Conservation (phyloP, 2,329 filamentous ascomycete genomes). For the Berkeleyomyces rouxiae region DNA sequence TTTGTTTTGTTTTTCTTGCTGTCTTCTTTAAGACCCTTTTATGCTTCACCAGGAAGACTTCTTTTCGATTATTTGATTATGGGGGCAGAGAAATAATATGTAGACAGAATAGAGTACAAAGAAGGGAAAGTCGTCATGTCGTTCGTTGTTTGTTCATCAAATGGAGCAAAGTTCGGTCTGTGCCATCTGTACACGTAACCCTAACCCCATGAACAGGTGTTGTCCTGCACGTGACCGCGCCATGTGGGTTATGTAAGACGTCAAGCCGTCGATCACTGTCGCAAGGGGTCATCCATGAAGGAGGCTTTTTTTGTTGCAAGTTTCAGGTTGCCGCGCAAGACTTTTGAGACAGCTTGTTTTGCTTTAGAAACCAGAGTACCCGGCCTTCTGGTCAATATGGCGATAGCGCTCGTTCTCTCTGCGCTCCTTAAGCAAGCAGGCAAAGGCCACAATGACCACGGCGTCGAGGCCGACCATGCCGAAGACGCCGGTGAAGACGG, state of each 20-base stretch:
- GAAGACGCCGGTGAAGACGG: conserved; percentile 65
- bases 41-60: background rate
- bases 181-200: background rate
- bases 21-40: background rate
- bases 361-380: conserved; percentile 31
- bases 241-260: background rate
- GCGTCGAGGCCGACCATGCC: conserved; percentile 59
- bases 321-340: background rate
- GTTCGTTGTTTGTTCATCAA: background rate
- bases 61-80: background rate
- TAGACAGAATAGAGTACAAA: conserved; percentile 2
- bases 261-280: background rate
- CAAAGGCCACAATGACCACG: conserved; percentile 51
- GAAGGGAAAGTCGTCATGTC: background rate
- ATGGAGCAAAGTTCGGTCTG: background rate
- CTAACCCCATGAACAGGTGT: background rate
- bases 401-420: conserved; percentile 65
- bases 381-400: conserved; percentile 66
- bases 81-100: background rate
- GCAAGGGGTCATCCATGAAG: background rate
- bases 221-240: background rate
- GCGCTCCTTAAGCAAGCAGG: conserved; percentile 64
- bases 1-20: background rate
- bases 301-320: background rate
- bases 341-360: background rate